These are phyloP conservation scores for Alopecurus myosuroides DNA, from an alignment of 176 grass and related monocot genomes.

Conservation along the genomic window DNA sequence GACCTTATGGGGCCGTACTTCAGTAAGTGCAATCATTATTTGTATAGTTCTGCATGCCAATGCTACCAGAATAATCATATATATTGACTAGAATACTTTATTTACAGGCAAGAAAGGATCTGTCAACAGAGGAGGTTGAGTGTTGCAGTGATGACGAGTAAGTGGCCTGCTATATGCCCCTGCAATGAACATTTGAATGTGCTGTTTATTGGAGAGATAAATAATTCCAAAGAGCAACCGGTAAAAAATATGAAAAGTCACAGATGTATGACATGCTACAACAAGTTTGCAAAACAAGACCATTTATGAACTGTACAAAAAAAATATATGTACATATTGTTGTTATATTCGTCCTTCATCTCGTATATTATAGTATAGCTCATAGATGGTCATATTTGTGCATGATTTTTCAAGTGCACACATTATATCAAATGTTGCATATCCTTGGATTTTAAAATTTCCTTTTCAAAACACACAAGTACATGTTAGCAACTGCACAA, in stretches of 20 bases:
- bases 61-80: constrained; percentile 22
- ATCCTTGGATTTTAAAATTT: neutral
- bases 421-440: neutral
- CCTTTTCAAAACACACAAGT: neutral
- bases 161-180: constrained; percentile 29
- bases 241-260: neutral
- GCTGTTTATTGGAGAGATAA: constrained; percentile 14
- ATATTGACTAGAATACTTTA: constrained; percentile 18
- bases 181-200: neutral
- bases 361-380: neutral
- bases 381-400: constrained; percentile 6
- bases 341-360: neutral
- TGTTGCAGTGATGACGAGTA: constrained; percentile 83
- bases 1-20: constrained; percentile 86
- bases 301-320: neutral
- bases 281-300: neutral
- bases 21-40: constrained; percentile 54
- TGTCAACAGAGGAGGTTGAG: constrained; percentile 74
- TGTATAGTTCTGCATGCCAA: constrained; percentile 24
- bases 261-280: neutral
- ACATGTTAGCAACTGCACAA: neutral
- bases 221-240: neutral
- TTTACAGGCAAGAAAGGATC: constrained; percentile 91
- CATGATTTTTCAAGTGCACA: neutral
- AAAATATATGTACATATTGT: neutral